Evolutionary conservation across 139 green algal species (phyloP).

Genomic region (Eudorina sp.): DNA sequence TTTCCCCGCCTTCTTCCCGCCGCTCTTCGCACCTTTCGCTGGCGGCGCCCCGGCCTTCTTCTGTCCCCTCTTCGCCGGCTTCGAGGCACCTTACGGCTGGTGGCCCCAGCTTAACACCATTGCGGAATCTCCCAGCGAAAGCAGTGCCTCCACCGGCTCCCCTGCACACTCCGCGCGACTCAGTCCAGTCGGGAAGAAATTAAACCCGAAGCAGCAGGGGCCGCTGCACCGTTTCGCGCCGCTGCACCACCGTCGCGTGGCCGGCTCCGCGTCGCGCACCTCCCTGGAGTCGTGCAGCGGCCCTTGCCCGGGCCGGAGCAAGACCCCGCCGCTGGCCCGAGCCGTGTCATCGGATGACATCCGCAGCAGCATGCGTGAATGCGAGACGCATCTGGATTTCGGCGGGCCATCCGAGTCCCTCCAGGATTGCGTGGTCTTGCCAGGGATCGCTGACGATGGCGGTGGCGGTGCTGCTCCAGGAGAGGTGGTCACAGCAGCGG

Average conservation of each 20-base stretch:
- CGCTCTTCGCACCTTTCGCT: background rate
- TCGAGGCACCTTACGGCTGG: too few relatives aligned
- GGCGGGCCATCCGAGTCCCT: background rate
- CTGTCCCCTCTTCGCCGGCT: too few relatives aligned
- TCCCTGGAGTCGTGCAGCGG: background rate
- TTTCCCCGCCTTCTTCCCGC: background rate
- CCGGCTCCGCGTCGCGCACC: background rate
- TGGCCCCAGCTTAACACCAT: background rate
- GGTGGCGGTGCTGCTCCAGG: background rate
- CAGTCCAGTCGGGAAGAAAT: background rate
- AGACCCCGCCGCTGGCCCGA: background rate
- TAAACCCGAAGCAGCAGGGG: too few relatives aligned
- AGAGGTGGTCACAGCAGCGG: too few relatives aligned
- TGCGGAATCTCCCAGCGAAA: background rate
- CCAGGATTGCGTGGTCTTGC: background rate
- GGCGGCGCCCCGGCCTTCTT: background rate
- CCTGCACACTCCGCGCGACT: background rate
- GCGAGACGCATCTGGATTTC: background rate
- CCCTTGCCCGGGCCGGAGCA: background rate
- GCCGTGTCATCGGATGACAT: background rate
- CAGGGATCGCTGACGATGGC: background rate
- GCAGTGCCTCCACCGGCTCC: background rate
- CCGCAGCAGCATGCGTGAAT: background rate
- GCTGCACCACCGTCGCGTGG: background rate
- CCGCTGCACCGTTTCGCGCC: too few relatives aligned